A percentile compares a stretch with the other conserved stretches of the same genome.
phyloP scores from a whole-genome alignment of 1,284 basidiomycete genomes.

The Tilletia setariae region DNA sequence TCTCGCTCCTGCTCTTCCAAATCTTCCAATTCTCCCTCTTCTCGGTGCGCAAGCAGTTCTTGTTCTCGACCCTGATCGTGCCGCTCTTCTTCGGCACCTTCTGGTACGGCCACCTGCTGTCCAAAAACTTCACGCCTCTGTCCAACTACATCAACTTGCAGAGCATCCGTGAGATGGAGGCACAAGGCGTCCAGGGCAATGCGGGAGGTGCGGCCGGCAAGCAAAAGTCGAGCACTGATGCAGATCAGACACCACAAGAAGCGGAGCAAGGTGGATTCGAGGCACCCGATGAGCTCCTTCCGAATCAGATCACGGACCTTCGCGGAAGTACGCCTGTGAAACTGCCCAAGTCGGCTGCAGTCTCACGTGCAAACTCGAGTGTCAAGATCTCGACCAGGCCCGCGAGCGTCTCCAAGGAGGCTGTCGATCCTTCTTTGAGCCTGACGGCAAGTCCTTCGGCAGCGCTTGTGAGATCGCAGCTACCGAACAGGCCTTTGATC shows the following conservation, averaged over 20 bases:
- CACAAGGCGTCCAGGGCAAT: constrained; percentile 7
- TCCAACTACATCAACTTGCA: constrained; percentile 72
- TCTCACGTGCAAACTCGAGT: neutral
- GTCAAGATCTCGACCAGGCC: constrained; percentile 19
- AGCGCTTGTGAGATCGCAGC: neutral
- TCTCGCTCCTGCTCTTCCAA: constrained; percentile 51
- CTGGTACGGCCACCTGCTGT: constrained; percentile 74
- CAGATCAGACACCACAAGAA: neutral
- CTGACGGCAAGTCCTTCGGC: constrained; percentile 7
- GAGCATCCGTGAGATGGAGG: constrained; percentile 16
- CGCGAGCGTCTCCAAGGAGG: constrained; percentile 14
- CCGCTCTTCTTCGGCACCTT: constrained; percentile 75
- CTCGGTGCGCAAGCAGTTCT: constrained; percentile 71
- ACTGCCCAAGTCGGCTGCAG: neutral
- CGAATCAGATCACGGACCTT: too few species aligned
- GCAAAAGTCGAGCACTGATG: neutral
- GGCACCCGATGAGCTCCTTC: constrained; percentile 7
- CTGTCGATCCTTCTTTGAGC: neutral
- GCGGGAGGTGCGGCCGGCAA: neutral
- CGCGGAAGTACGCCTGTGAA: too few species aligned
- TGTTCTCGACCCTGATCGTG: constrained; percentile 71
- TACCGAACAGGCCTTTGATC: constrained; percentile 1
- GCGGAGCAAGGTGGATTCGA: constrained; percentile 6
- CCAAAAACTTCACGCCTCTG: constrained; percentile 70
- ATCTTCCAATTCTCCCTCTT: constrained; percentile 64